Base-by-base conservation (phyloP, 495 filamentous ascomycete species). In the Hyphodiscus hymeniophilus region DNA sequence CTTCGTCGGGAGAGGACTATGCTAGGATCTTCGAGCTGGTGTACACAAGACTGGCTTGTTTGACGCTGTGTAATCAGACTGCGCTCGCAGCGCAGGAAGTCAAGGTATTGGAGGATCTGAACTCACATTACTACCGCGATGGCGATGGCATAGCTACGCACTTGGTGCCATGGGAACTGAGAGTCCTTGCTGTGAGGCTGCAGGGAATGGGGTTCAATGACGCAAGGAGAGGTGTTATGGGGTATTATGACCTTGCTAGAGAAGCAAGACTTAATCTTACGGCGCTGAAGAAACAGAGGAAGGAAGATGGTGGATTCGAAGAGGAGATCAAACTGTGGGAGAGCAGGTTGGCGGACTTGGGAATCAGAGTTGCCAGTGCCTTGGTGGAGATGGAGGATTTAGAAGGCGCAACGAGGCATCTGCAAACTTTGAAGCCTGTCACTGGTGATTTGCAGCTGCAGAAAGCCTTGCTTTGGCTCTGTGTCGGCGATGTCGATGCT, bases 371-470 rank as follows among this genome's bases (percentile, higher is more conserved):
- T 8, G 90, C 81, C 0, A 86, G 87, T 57, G 81, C 83, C 22
- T 60, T 97, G 43, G 73, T 95, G 3, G 90, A 96, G 66, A 94
- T 94, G 87, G 87, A 88, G 6, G 89, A 97, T 62, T 58, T 91
- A 2, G 77, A 79, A 42, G 83, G 81, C 7, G 92, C 90, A 2
- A 74, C 63, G n/a, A 63, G 80, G 38, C 83, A 88, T 55, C 66
- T 98, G 0, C 67, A 60, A 7, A 66, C 65, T 7, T 40, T 82
- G 17, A 53, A 54, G 1, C 60, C 56, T 11, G 56, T 44, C 1
- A 50, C 45, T 36, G 48, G 73, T 16, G 60, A 59, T 38, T 54
- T 65, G 17, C 62, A 62, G 12, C 62, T 68, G 26, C 62, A 63
- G 56, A 63, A 77, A 53, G 79, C 81, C 15, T 69, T 97, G 52